Conservation (phyloP, 306 rosid species). For the Chamaecrista fasciculata region DNA sequence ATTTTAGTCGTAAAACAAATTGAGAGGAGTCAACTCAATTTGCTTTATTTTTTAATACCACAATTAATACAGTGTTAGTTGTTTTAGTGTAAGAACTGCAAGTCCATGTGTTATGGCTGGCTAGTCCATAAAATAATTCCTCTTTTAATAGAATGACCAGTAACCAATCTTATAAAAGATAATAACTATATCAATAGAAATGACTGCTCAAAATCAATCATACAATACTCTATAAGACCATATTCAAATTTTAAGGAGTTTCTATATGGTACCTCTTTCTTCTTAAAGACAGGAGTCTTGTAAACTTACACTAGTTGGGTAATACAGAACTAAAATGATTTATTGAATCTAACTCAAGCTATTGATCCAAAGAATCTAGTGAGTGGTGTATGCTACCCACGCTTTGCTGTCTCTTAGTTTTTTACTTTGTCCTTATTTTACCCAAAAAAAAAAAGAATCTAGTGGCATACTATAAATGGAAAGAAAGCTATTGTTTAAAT, state of each 20-base stretch:
- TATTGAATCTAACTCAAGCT: conserved; percentile 9
- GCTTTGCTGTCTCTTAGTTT: too few species aligned
- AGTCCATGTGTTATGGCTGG: not conserved
- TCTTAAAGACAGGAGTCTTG: not conserved
- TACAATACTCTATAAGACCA: not conserved
- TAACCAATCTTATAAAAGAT: not conserved
- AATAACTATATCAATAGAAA: not conserved
- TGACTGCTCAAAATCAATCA: not conserved
- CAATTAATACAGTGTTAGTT: not conserved
- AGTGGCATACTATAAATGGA: not conserved
- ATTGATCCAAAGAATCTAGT: not conserved
- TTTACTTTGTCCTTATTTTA: too few species aligned
- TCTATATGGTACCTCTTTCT: not conserved
- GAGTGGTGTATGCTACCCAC: too few species aligned
- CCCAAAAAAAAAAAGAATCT: too few species aligned
- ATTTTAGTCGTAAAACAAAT: too few species aligned
- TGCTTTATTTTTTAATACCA: not conserved
- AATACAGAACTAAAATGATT: not conserved
- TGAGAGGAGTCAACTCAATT: not conserved
- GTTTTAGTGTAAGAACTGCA: not conserved
- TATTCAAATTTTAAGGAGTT: not conserved
- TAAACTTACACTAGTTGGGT: not conserved
- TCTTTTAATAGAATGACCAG: not conserved
- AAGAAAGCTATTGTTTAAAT: conserved; percentile 6
- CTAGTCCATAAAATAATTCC: not conserved